Evolutionary conservation across 345 rosid species (phyloP), one percentile per base, ranked within the genome.

Genomic region (Salix viminalis): DNA sequence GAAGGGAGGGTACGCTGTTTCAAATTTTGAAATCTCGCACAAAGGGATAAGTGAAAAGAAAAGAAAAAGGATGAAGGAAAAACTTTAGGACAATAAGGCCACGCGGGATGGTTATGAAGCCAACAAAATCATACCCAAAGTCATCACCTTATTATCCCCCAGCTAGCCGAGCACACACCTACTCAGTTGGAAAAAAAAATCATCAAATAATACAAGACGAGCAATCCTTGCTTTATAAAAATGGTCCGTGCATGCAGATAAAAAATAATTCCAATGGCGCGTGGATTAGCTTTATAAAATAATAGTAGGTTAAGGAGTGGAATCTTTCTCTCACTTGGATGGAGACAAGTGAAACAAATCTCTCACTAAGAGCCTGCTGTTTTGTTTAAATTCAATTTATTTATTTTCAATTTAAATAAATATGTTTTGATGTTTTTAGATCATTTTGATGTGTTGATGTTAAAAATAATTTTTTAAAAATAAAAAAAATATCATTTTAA

Each of bases 21-120:
- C 85, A 87, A 87, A 87, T 1, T 87, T 87, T 87, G 88, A 87
- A 85, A 85, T 76, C 71, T 16, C 65, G 69, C 16, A 32, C 26
- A n/a, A 73, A 56, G 39, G 30, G 69, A 58, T 65, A 11, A 74
- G 86, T 64, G 24, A 37, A 66, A 56, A 56, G 65, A 30, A 30
- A 65, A 66, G 13, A 75, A 58, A 44, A 32, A 66, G 75, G 73
- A 44, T 77, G 48, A 48, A 56, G 58, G 54, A 24, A 46, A 21
- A 65, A 82, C 83, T 82, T 75, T 82, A 54, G 41, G 36, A 24
- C 72, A 67, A 23, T 71, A 64, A 62, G 77, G 68, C 52, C 85
- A 84, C 84, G 75, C 80, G 80, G 80, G 79, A 39, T 24, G 46
- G 14, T 34, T 72, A 60, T 58, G 18, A 42, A 32, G 72, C 62